These are phyloP conservation scores for Liriodendron chinense DNA, from an alignment of 164 flowering plant species.

Conservation along the genomic window DNA sequence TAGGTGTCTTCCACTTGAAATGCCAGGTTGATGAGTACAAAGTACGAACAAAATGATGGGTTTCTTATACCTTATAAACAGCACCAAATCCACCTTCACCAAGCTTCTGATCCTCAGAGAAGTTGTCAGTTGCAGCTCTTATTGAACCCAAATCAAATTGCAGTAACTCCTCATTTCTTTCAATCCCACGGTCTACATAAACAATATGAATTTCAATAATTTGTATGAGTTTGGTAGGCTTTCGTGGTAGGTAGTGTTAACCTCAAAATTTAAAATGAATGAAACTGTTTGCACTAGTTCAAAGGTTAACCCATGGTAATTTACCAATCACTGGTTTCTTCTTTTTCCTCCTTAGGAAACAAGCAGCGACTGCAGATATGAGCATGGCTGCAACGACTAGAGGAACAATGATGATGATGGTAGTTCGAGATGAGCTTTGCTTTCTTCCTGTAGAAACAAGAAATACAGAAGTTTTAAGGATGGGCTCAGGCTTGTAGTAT, in stretches of 20 bases:
- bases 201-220: not conserved
- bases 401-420: not conserved
- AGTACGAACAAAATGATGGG: not conserved
- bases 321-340: not conserved
- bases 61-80: constrained; percentile 7
- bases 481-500: too few relatives aligned
- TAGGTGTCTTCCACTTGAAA: too few relatives aligned
- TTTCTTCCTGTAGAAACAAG: not conserved
- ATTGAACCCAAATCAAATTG: not conserved
- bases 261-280: too few relatives aligned
- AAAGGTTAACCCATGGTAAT: not conserved
- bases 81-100: constrained; percentile 18
- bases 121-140: not conserved
- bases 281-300: too few relatives aligned
- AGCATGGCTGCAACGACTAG: not conserved
- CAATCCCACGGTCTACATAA: not conserved
- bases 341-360: not conserved
- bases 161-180: not conserved
- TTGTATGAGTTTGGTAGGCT: too few relatives aligned
- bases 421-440: not conserved
- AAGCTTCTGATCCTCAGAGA: constrained; percentile 1
- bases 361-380: not conserved
- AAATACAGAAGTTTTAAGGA: not conserved
- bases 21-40: too few relatives aligned
- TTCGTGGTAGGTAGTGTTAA: too few relatives aligned